These are phyloP conservation scores for Magnusiomyces sp. DNA, from an alignment of 1,139 yeast species.

Conservation along the genomic window DNA sequence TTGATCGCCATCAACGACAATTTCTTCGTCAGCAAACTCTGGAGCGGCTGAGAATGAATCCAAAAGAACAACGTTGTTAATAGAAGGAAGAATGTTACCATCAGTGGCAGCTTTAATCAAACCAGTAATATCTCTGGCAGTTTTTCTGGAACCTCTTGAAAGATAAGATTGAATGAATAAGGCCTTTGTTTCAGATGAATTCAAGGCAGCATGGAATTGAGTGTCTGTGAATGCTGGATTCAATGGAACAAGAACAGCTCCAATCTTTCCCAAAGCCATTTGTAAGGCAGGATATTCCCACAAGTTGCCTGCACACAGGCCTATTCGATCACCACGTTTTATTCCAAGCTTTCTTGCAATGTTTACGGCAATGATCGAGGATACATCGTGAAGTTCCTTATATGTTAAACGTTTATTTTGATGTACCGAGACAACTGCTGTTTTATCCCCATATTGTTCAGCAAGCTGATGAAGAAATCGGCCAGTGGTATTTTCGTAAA, in stretches of 20 bases:
- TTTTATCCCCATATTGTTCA: constrained; percentile 16
- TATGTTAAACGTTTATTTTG: constrained; percentile 22
- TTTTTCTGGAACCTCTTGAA: constrained; percentile 13
- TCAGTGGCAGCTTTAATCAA: constrained; percentile 11
- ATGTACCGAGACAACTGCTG: constrained; percentile 26
- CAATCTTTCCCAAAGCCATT: constrained; percentile 27
- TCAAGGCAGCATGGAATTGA: constrained; percentile 26
- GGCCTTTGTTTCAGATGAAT: constrained; percentile 21
- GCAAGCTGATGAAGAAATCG: constrained; percentile 18
- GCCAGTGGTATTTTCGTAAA: constrained; percentile 21
- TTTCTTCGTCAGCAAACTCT: constrained; percentile 2
- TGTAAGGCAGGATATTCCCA: constrained; percentile 30
- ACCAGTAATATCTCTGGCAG: constrained; percentile 12
- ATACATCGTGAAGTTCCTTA: constrained; percentile 20
- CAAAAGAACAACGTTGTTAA: constrained; percentile 9
- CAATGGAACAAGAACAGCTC: constrained; percentile 29
- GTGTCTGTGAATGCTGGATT: constrained; percentile 30
- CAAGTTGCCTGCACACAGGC: constrained; percentile 28
- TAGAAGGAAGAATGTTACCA: constrained; percentile 10
- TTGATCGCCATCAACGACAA: constrained; percentile 5
- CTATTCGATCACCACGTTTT: constrained; percentile 26
- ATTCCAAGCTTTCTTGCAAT: constrained; percentile 19
- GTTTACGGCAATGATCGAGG: constrained; percentile 22
- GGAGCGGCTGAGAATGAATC: constrained; percentile 12
- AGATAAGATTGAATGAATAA: constrained; percentile 23